Conservation (phyloP, 345 rosid genomes). For the Citrus mangshanensis region DNA sequence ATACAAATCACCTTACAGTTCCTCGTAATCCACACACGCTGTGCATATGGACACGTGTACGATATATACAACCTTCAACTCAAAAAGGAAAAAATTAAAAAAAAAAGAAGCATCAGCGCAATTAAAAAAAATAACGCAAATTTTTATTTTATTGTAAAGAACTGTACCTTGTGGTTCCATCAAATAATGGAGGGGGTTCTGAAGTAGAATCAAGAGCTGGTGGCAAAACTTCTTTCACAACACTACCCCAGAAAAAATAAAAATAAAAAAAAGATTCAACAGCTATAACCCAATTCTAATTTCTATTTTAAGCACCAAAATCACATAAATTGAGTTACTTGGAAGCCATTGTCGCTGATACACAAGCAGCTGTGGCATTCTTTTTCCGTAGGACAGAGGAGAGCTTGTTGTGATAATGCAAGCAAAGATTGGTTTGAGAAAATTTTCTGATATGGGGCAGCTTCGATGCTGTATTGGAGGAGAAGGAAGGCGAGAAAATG, state of each 20-base stretch:
- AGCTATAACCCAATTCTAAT: not conserved
- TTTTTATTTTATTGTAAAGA: not conserved
- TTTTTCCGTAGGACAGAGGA: not conserved
- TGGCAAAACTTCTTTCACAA: constrained; percentile 46
- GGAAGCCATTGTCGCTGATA: constrained; percentile 22
- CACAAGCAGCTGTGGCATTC: constrained; percentile 2
- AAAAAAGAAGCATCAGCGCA: not conserved
- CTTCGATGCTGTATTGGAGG: not conserved
- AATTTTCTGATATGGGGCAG: not conserved
- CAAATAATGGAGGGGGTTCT: constrained; percentile 60
- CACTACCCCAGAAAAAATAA: constrained; percentile 18
- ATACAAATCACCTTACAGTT: constrained; percentile 58
- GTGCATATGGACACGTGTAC: constrained; percentile 74
- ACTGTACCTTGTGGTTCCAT: constrained; percentile 68
- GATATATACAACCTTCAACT: constrained; percentile 64
- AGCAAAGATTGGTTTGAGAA: not conserved
- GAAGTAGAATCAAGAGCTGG: constrained; percentile 66
- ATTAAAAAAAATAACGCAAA: not conserved
- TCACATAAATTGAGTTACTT: constrained; percentile 10
- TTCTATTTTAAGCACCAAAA: not conserved
- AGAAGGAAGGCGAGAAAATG: not conserved
- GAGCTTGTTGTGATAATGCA: too few relatives aligned
- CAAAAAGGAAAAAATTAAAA: not conserved
- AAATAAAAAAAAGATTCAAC: too few relatives aligned
- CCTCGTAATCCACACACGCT: constrained; percentile 78